Base-by-base conservation (phyloP, 495 filamentous ascomycete species). In the Podospora pseudopauciseta region DNA sequence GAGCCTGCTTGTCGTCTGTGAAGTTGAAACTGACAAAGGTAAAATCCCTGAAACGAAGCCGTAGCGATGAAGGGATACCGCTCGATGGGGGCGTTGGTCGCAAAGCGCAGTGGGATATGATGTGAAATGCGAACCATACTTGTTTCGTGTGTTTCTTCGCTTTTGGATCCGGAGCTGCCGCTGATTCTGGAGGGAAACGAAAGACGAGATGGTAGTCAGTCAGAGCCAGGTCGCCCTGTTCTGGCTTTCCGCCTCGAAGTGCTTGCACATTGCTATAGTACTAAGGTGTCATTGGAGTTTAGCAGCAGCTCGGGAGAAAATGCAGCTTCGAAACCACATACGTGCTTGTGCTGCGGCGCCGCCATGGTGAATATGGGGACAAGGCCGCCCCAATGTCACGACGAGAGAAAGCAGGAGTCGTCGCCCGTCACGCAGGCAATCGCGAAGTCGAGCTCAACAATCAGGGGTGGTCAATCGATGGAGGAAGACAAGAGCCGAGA, bases 11-110 rank as follows among this genome's bases (percentile, higher is more conserved):
- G 71, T 97, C 92, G 67, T 87, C 84, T 32, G 78, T 67, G 76
- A 98, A 95, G 81, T 93, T 93, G 81, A 99, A 93, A 71, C 92
- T 92, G 60, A 96, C 86, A 75, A 94, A 97, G 55, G 84, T 92
- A 72, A 98, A 97, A 80, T 99, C 95, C 63, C 94, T 89, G 77
- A 94, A 92, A 56, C 92, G 90, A 44, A 99, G 78, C 56, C 95
- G 89, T 76, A 99, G 91, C 4, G 92, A 92, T 7, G 95, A 94
- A 30, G 86, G 86, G 28, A 90, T 84, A 66, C 88, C 87, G 65
- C 91, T 91, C 9, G 82, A 84, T 13, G 89, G 86, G 49, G 92
- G 89, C 66, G 86, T 86, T 65, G 92, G 88, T 62, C 90, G 84
- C 58, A 92, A 84, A 20, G 85, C 87, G 74, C 91, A 93, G 70